Conservation (phyloP, 352 stramenopile genomes). For the Pythium biforme region DNA sequence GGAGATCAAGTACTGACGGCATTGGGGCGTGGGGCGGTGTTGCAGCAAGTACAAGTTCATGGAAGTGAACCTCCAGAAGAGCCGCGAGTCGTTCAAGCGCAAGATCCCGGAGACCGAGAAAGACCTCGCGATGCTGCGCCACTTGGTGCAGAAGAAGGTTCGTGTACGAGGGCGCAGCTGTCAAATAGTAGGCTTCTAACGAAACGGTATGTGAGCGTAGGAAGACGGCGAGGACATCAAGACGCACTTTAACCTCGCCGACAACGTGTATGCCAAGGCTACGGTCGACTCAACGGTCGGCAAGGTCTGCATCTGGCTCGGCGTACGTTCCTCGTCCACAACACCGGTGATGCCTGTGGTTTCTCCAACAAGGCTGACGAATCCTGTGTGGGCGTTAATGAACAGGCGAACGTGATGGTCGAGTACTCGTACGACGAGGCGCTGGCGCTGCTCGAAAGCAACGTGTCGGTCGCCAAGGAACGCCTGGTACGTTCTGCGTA, state of each 20-base stretch:
- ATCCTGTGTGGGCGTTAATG: neutral
- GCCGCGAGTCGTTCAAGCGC: constrained; percentile 82
- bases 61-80: constrained; percentile 86
- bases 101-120: constrained; percentile 93
- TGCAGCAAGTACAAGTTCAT: constrained; percentile 90
- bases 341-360: too few species aligned
- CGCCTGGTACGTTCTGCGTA: constrained; percentile 43
- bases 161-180: too few species aligned
- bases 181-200: too few species aligned
- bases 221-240: constrained; percentile 79
- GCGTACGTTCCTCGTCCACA: constrained; percentile 37
- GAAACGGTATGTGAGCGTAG: too few species aligned
- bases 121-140: constrained; percentile 75
- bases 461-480: constrained; percentile 65
- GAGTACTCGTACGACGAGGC: constrained; percentile 98
- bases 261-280: constrained; percentile 95
- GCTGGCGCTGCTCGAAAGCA: constrained; percentile 83
- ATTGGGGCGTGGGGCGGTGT: neutral
- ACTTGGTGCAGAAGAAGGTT: constrained; percentile 75
- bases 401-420: constrained; percentile 94
- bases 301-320: constrained; percentile 97
- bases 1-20: too few species aligned
- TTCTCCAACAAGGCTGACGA: too few species aligned
- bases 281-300: constrained; percentile 87
- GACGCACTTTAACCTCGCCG: constrained; percentile 93